Base-by-base conservation (phyloP, 2,329 filamentous ascomycete genomes). In the Diaporthe nobilis region DNA sequence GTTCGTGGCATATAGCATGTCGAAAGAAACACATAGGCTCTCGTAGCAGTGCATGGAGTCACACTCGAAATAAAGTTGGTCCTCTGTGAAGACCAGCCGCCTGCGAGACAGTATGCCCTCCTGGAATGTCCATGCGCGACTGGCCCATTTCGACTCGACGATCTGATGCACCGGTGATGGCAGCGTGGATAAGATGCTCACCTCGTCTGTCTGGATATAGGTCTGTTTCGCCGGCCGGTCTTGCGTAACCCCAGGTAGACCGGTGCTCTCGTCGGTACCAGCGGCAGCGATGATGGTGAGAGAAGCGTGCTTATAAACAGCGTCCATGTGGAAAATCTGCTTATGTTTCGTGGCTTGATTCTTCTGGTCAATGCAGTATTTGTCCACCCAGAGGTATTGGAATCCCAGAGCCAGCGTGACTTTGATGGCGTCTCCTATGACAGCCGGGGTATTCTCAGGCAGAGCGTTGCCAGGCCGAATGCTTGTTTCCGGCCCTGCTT, bases 61-160 rank as follows among this genome's bases (percentile, higher is more conserved):
- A 4, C 49, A 53, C n/a, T 53, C 49, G 15, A 53, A 53, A 22
- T 53, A 53, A 13, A 53, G n/a, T 10, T 53, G 49, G 22, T 53
- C 49, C n/a, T 61, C 37, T 1, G 58, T 61, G 13, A 61, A 61
- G 22, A 61, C 58, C 22, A 61, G 34, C n/a, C n/a, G 22, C 37
- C 37, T 61, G 37, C 34, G 58, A 20, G 58, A 61, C 5, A 61
- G n/a, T 17, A 61, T 44, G 37, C n/a, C 58, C 12, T 61, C 58
- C 34, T 61, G 37, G 15, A 42, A 42, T 20, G 58, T 42, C 58
- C 37, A 61, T 10, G 58, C 37, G n/a, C 58, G 58, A 61, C 58
- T 61, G 12, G 58, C 58, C 58, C 58, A 61, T 61, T 61, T 61
- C 34, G 37, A 61, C 7, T 44, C 34, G n/a, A 42, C 37, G 13